A percentile compares a stretch with the other conserved stretches of the same genome.
These are phyloP conservation scores for Termitomyces eurrhizus DNA, from an alignment of 768 basidiomycete species.

Conservation along the genomic window DNA sequence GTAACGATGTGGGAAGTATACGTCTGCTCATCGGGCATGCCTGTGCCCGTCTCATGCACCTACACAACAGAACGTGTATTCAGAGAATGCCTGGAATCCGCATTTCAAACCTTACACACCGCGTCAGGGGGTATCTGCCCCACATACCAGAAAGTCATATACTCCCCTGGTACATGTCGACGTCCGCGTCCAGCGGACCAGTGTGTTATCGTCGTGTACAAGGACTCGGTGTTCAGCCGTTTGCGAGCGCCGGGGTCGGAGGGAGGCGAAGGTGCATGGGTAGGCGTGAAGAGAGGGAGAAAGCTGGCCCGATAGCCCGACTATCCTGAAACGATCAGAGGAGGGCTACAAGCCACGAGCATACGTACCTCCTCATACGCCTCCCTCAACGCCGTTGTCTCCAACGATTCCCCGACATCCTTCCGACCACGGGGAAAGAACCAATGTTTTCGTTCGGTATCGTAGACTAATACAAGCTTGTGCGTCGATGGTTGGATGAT, in stretches of 20 bases:
- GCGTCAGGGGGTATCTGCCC: constrained; percentile 32
- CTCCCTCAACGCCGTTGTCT: constrained; percentile 56
- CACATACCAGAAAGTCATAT: constrained; percentile 19
- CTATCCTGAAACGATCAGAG: neutral
- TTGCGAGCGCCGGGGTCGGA: neutral
- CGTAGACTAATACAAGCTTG: constrained; percentile 50
- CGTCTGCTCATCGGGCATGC: constrained; percentile 53
- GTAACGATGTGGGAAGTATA: constrained; percentile 41
- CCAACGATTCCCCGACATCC: constrained; percentile 60
- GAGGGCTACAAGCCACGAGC: neutral
- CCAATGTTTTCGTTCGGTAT: constrained; percentile 35
- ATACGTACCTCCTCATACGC: constrained; percentile 59
- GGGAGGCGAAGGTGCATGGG: constrained; percentile 17
- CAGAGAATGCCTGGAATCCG: neutral
- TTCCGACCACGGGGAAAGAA: constrained; percentile 66
- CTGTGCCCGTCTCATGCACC: constrained; percentile 46
- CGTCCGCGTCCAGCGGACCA: constrained; percentile 11
- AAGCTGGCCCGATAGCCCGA: constrained; percentile 16
- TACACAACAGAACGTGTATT: constrained; percentile 14
- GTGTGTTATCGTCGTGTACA: constrained; percentile 12
- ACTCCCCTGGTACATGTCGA: constrained; percentile 13
- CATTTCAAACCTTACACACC: constrained; percentile 28
- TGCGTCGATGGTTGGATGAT: constrained; percentile 55
- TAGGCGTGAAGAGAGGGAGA: constrained; percentile 13
- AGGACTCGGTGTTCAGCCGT: constrained; percentile 13